Evolutionary conservation across 495 filamentous ascomycete species (phyloP), one percentile per base, ranked within the genome.

Genomic region (Tuber indicum): DNA sequence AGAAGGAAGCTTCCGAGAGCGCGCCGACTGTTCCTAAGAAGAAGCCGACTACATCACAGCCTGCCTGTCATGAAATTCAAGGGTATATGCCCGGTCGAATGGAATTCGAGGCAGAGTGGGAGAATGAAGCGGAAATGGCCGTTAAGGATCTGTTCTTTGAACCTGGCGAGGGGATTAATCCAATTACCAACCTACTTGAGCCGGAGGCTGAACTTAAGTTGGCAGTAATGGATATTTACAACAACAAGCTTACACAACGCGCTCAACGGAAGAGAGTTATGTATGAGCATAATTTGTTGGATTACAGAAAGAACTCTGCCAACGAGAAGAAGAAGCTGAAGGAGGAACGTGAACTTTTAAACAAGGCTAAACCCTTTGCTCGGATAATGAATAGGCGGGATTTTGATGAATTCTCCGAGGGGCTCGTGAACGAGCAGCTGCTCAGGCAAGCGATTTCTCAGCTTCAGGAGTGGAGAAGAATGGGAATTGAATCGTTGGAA

Each of bases 131-230:
- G 0, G 96, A 99, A 84, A 96, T 98, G 85, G 94, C 94, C 0
- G 96, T 99, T 19, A 96, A 98, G 84, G 91, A 96, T 75, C 97
- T 99, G 92, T 91, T 97, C 77, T 99, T 99, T 81, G 95, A 98
- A 72, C 94, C 96, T 2, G 96, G 96, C 21, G 94, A 97, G 81
- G 96, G 96, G 72, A 87, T 96, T 78, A 94, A 96, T 78, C 90
- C 91, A 8, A 86, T 88, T 19, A 97, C 93, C 3, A 92, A 92
- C 77, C 91, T 94, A 80, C 85, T 92, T 26, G 96, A 98, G 76
- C 93, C 94, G 17, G 96, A 99, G 85, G 95, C 94, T 87, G 94
- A 97, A 77, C 87, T 99, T 76, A 99, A 99, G 87, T 90, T 98
- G 86, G 97, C 94, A 0, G 94, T 99, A 4, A 98, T 99, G 88